Evolutionary conservation across 768 basidiomycete genomes (phyloP).

Genomic region (Boletus speciosus): DNA sequence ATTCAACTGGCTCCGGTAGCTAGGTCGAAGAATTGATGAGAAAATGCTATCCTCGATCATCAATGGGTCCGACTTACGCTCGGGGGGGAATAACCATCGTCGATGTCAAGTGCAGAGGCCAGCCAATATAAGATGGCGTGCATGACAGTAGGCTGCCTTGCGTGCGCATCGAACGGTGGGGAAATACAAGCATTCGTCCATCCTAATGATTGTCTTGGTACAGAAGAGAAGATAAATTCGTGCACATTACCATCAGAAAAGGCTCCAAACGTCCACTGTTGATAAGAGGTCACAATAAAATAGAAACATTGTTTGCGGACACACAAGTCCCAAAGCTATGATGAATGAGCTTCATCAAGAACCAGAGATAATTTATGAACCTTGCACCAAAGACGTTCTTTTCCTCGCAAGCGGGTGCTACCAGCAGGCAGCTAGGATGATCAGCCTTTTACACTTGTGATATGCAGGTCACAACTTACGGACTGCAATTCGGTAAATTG

Average conservation of each 20-base stretch:
- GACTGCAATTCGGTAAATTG: slow-evolving; percentile 46
- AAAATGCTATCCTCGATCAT: background rate
- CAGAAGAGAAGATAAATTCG: background rate
- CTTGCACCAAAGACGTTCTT: slow-evolving; percentile 61
- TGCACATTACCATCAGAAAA: slow-evolving; percentile 49
- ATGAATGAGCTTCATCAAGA: slow-evolving; percentile 7
- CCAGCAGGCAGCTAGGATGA: slow-evolving; percentile 25
- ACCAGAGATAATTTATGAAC: slow-evolving; percentile 27
- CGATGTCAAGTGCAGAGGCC: slow-evolving; percentile 42
- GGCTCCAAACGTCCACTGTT: slow-evolving; percentile 58
- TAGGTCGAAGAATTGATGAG: slow-evolving; percentile 4
- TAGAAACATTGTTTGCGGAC: slow-evolving; percentile 44
- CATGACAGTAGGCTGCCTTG: slow-evolving; percentile 46
- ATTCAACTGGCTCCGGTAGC: slow-evolving; percentile 32
- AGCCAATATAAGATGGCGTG: slow-evolving; percentile 57
- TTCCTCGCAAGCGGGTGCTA: slow-evolving; percentile 43
- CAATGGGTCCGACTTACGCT: slow-evolving; percentile 14
- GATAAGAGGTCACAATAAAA: slow-evolving; percentile 59
- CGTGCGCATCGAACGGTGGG: slow-evolving; percentile 39
- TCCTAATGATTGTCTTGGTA: slow-evolving; percentile 32
- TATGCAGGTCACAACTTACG: slow-evolving; percentile 9
- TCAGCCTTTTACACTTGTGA: background rate
- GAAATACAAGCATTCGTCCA: slow-evolving; percentile 54
- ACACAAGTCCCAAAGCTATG: slow-evolving; percentile 51
- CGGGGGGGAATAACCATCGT: slow-evolving; percentile 29